A percentile compares a stretch with the other conserved stretches of the same genome.
Evolutionary conservation across 192 early-diverging fungal species (phyloP).

Genomic region (Obelidium mucronatum): DNA sequence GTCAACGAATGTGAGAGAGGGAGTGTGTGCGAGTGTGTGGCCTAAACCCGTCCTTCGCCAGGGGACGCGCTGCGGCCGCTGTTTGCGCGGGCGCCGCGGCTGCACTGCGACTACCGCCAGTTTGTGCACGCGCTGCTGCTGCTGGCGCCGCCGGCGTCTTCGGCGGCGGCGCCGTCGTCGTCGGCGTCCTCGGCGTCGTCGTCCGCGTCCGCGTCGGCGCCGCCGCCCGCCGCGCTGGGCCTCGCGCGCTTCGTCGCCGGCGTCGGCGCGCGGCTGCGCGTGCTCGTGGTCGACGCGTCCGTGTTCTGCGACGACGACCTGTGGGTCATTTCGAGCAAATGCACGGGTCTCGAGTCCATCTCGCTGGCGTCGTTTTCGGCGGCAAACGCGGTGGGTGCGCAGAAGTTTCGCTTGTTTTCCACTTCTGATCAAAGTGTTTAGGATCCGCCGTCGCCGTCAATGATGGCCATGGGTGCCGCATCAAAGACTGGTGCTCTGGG

Average conservation of each 20-base stretch:
- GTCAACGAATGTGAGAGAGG: background rate
- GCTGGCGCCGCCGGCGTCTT: too few species aligned
- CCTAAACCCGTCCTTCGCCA: background rate
- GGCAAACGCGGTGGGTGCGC: too few species aligned
- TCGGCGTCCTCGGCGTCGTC: background rate
- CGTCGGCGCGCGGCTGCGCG: background rate
- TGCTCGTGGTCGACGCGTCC: conserved; percentile 21
- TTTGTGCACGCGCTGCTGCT: background rate
- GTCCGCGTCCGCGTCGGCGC: background rate
- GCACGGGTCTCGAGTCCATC: background rate
- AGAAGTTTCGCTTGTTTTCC: too few species aligned
- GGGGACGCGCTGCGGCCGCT: conserved; percentile 1
- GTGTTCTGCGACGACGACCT: conserved; percentile 26
- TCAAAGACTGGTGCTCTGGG: background rate
- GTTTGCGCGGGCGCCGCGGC: background rate
- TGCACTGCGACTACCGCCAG: conserved; percentile 4
- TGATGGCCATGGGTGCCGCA: background rate
- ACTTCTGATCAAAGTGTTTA: background rate
- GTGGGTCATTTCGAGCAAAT: conserved; percentile 16
- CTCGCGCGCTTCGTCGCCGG: conserved; percentile 22
- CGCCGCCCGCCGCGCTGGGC: background rate
- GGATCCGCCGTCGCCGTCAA: background rate
- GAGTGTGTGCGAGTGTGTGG: background rate
- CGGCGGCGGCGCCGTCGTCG: background rate
- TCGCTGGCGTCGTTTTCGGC: background rate